Percentiles rank a stretch among this genome's conserved stretches.
Evolutionary conservation across 2,329 filamentous ascomycete species (phyloP).

Genomic region (Trichoderma sp.): DNA sequence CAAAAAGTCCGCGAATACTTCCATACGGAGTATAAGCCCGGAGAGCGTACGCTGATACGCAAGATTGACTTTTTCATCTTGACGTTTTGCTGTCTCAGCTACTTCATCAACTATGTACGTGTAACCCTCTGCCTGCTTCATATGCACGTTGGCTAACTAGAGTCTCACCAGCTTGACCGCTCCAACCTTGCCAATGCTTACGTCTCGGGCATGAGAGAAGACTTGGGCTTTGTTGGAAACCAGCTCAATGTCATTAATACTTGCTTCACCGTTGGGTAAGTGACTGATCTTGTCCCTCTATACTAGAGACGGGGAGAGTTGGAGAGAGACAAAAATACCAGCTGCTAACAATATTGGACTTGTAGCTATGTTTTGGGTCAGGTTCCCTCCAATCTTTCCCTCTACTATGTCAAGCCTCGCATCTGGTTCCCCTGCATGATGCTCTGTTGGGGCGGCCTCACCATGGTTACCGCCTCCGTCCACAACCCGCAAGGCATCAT

Average conservation of each 20-base stretch:
- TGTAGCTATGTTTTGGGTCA: slow-evolving; percentile 54
- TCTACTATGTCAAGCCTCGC: slow-evolving; percentile 64
- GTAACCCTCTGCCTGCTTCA: not conserved
- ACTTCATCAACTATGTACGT: slow-evolving; percentile 56
- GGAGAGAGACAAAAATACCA: not conserved
- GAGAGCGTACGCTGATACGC: slow-evolving; percentile 49
- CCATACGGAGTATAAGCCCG: slow-evolving; percentile 37
- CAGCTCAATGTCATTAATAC: slow-evolving; percentile 42
- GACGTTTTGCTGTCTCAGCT: slow-evolving; percentile 62
- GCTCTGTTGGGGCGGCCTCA: slow-evolving; percentile 63
- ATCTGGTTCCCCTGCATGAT: slow-evolving; percentile 66
- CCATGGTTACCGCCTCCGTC: slow-evolving; percentile 53
- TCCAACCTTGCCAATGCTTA: slow-evolving; percentile 43
- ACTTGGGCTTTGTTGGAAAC: slow-evolving; percentile 48
- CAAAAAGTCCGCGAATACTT: slow-evolving; percentile 37
- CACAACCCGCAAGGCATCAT: slow-evolving; percentile 40
- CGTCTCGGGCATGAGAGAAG: slow-evolving; percentile 50
- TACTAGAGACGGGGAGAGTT: not conserved
- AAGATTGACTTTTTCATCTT: slow-evolving; percentile 67
- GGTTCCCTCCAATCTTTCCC: slow-evolving; percentile 60
- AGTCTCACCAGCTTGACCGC: slow-evolving; percentile 37
- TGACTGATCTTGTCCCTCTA: not conserved
- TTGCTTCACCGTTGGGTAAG: slow-evolving; percentile 41
- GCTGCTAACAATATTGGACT: not conserved
- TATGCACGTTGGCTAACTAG: not conserved